phyloP scores from a whole-genome alignment of 2,329 filamentous ascomycete genomes.

The Bisporella sp. region DNA sequence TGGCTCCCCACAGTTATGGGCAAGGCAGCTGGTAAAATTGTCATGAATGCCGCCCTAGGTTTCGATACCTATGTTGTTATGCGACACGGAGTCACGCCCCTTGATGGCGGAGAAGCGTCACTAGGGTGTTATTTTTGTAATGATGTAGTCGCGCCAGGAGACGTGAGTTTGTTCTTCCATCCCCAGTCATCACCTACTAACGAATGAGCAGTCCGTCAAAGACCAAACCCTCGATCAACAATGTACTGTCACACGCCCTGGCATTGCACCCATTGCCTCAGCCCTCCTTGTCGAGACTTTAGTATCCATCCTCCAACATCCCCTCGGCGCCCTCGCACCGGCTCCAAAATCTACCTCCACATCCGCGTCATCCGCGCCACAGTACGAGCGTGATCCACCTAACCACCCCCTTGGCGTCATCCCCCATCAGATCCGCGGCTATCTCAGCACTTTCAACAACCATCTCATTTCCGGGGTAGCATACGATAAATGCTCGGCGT shows the following conservation, averaged over 20 bases:
- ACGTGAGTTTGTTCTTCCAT: slow-evolving; percentile 53
- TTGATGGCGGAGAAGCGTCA: slow-evolving; percentile 50
- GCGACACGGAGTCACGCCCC: slow-evolving; percentile 72
- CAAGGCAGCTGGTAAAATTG: slow-evolving; percentile 86
- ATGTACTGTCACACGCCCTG: slow-evolving; percentile 92
- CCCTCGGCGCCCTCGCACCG: slow-evolving; percentile 55
- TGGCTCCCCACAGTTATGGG: slow-evolving; percentile 97
- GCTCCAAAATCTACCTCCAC: slow-evolving; percentile 37
- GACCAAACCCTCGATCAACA: slow-evolving; percentile 96
- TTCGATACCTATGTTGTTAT: slow-evolving; percentile 98
- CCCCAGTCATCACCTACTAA: slow-evolving; percentile 8
- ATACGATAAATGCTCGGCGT: slow-evolving; percentile 77
- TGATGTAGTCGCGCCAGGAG: slow-evolving; percentile 88
- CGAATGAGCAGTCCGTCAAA: slow-evolving; percentile 67
- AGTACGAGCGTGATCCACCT: slow-evolving; percentile 47
- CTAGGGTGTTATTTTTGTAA: slow-evolving; percentile 98
- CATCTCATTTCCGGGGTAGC: slow-evolving; percentile 66
- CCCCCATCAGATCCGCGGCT: slow-evolving; percentile 76
- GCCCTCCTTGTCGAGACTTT: slow-evolving; percentile 86
- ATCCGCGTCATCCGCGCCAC: slow-evolving; percentile 28
- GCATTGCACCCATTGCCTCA: slow-evolving; percentile 86
- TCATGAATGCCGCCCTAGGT: slow-evolving; percentile 91
- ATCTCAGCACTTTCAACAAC: slow-evolving; percentile 67
- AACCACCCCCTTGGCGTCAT: slow-evolving; percentile 61
- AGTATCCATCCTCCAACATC: slow-evolving; percentile 82